Percentiles rank a stretch among this genome's conserved stretches.
Conservation (phyloP, 805 yeast genomes). For the Barnettozyma siamensis region DNA sequence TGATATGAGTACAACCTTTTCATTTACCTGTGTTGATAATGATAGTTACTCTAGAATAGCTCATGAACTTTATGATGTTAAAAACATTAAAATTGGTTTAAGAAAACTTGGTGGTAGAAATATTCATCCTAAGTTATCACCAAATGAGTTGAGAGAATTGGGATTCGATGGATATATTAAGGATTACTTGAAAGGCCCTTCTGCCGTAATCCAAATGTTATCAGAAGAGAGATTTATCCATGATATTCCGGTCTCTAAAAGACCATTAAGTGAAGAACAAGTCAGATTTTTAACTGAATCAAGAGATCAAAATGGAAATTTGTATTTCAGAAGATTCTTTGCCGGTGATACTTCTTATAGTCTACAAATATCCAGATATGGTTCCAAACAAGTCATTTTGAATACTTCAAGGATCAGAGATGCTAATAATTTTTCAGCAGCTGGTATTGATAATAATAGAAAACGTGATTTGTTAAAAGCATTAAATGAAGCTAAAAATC, state of each 20-base stretch:
- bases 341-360: constrained; percentile 51
- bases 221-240: constrained; percentile 47
- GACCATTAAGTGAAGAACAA: constrained; percentile 37
- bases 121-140: constrained; percentile 23
- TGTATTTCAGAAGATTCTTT: constrained; percentile 50
- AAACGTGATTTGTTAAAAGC: constrained; percentile 9
- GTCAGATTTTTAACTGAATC: constrained; percentile 31
- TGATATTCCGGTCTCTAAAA: constrained; percentile 56
- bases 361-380: constrained; percentile 57
- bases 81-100: constrained; percentile 43
- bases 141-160: constrained; percentile 32
- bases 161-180: constrained; percentile 81
- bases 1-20: constrained; percentile 45
- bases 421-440: constrained; percentile 13
- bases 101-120: constrained; percentile 36
- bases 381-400: constrained; percentile 41
- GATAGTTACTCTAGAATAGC: constrained; percentile 45
- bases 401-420: constrained; percentile 12
- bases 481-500: constrained; percentile 13
- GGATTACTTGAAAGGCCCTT: constrained; percentile 72
- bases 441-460: constrained; percentile 19
- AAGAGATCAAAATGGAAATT: constrained; percentile 29
- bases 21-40: constrained; percentile 56
- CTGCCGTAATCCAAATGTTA: constrained; percentile 64
- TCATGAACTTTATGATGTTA: constrained; percentile 33